A percentile compares a stretch with the other conserved stretches of the same genome.
These are phyloP conservation scores for Simplicillium aogashimaense DNA, from an alignment of 2,329 filamentous ascomycete species.

Conservation along the genomic window DNA sequence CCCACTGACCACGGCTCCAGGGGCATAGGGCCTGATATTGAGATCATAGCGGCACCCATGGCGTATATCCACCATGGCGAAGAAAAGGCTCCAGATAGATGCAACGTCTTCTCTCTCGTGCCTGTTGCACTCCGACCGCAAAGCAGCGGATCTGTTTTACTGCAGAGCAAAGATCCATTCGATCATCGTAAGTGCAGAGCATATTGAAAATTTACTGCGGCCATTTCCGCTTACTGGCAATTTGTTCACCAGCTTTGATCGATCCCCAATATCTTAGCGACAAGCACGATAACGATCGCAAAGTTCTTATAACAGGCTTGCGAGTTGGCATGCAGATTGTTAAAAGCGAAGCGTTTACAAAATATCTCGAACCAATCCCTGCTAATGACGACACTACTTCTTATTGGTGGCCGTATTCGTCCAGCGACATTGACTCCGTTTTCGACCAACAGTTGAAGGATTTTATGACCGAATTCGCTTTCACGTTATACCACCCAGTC, in stretches of 20 bases:
- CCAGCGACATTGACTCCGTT: constrained; percentile 9
- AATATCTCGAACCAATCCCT: constrained; percentile 8
- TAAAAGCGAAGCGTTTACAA: constrained; percentile 5
- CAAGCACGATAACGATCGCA: constrained; percentile 10
- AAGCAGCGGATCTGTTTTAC: constrained; percentile 9
- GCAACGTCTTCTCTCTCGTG: constrained; percentile 6
- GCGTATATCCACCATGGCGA: constrained; percentile 12
- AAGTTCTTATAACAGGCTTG: constrained; percentile 8
- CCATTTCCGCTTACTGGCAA: too few relatives aligned
- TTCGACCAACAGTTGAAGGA: constrained; percentile 11
- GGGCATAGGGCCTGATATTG: constrained; percentile 8
- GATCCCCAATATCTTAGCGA: constrained; percentile 11
- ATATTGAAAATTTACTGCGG: too few relatives aligned
- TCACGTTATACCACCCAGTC: constrained; percentile 11
- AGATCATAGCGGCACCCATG: constrained; percentile 8
- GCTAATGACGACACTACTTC: constrained; percentile 6
- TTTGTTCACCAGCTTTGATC: constrained; percentile 9
- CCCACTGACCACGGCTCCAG: constrained; percentile 10
- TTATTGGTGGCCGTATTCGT: constrained; percentile 12
- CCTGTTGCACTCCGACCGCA: constrained; percentile 9
- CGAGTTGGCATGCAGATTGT: constrained; percentile 10
- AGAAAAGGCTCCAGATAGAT: constrained; percentile 2
- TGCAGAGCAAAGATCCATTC: constrained; percentile 8
- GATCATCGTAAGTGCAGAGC: constrained; percentile 10
- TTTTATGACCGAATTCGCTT: constrained; percentile 8